Evolutionary conservation across 192 early-diverging fungal species (phyloP), one percentile per base, ranked within the genome.

Genomic region (Neocallimastix lanati): DNA sequence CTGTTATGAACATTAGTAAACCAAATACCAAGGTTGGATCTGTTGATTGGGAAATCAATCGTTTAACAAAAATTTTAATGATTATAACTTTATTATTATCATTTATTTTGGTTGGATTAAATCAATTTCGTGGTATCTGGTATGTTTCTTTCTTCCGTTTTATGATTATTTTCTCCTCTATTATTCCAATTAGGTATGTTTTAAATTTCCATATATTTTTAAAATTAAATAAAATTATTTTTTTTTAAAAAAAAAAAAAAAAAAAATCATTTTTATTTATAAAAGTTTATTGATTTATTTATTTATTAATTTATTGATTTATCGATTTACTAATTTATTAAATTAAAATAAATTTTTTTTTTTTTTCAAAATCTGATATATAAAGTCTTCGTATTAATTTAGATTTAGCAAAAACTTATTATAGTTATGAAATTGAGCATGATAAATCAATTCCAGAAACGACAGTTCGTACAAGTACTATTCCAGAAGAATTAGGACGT

Each of bases 1-100:
- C 96, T n/a, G 95, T 96, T 13, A 95, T 96, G 93, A 98, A 98
- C 82, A 98, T 95, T 12, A 95, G 91, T 78, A 91, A 94, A 58
- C 93, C 95, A 25, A 89, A 91, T 81, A 95, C 93, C 28, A 98
- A 98, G 83, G 90, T 96, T 28, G 96, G 96, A 0, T 87, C 93
- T 28, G 87, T 98, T 40, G 96, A 98, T 84, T 80, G 85, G 5
- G 95, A 98, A 81, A 92, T 98, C 79, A 98, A 98, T 86, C 86
- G 89, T 16, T 88, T 98, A 35, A 78, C 38, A 35, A 83, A 93
- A 90, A 95, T 97, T 78, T 86, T 98, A 28, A 95, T 95, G 78
- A 80, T 92, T 0, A 93, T 96, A 21, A 96, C 96, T 18, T 80
- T 96, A 27, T 85, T 88, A 2, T 83, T 98, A 29, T 95, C 96